Percentiles rank a stretch among this genome's conserved stretches.
Evolutionary conservation across 75 land plant species (phyloP).

Genomic region (Larix kaempferi): DNA sequence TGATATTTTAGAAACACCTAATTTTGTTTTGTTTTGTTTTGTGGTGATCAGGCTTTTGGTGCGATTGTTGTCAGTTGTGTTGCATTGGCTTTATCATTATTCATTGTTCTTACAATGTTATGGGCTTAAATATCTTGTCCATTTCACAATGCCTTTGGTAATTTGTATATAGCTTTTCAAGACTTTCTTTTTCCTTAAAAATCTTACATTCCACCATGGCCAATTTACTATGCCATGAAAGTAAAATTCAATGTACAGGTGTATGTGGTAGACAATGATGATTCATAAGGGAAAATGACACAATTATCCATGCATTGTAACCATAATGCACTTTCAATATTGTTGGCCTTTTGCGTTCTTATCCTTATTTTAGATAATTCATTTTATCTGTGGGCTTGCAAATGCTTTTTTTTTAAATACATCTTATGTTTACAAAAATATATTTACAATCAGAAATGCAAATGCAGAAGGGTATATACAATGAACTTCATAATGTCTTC

Average conservation of each 20-base stretch:
- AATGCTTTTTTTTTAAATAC: too few species aligned
- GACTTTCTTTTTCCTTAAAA: not conserved
- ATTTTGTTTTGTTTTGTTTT: not conserved
- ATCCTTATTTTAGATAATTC: not conserved
- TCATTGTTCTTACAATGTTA: constrained; percentile 44
- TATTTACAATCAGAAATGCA: too few species aligned
- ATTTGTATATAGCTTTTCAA: not conserved
- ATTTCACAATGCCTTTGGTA: too few species aligned
- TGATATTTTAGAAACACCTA: not conserved
- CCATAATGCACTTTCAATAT: not conserved
- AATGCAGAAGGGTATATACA: too few species aligned
- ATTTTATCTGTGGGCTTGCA: too few species aligned
- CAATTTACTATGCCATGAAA: not conserved
- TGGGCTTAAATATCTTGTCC: constrained; percentile 34
- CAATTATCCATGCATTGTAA: not conserved
- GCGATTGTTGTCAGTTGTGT: constrained; percentile 54
- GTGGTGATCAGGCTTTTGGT: constrained; percentile 65
- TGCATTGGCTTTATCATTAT: constrained; percentile 46
- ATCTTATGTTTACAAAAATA: too few species aligned
- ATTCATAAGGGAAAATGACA: not conserved
- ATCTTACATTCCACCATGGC: not conserved
- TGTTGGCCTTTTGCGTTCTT: not conserved
- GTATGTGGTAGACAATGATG: not conserved
- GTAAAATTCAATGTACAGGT: not conserved
- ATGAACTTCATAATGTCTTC: too few species aligned